phyloP scores from a whole-genome alignment of 768 basidiomycete species.

The Boletus rex-veris region DNA sequence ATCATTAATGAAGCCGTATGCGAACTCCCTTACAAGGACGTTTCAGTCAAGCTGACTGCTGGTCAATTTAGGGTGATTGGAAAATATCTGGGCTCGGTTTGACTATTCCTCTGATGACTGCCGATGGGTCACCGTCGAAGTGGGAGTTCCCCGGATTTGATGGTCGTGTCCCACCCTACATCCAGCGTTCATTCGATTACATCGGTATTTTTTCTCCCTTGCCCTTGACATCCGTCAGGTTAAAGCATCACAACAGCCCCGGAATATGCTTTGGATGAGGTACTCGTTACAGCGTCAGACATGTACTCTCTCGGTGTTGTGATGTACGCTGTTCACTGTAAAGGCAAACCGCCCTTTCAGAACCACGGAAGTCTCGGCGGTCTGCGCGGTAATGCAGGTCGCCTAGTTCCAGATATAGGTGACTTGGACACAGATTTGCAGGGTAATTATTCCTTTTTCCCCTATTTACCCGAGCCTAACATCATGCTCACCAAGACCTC shows the following conservation, averaged over 20 bases:
- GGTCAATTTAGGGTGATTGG: conserved; percentile 86
- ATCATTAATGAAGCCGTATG: conserved; percentile 85
- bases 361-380: conserved; percentile 74
- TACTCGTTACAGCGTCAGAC: conserved; percentile 82
- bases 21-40: conserved; percentile 7
- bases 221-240: neutral
- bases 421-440: conserved; percentile 69
- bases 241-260: conserved; percentile 56
- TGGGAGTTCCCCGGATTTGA: conserved; percentile 95
- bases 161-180: conserved; percentile 68
- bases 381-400: conserved; percentile 67
- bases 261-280: conserved; percentile 91
- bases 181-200: conserved; percentile 93
- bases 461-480: conserved; percentile 7
- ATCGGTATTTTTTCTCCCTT: conserved; percentile 55
- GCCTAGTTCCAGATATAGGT: conserved; percentile 58
- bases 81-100: conserved; percentile 89
- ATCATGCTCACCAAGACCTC: conserved; percentile 49
- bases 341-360: conserved; percentile 81
- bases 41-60: neutral
- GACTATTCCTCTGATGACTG: conserved; percentile 68
- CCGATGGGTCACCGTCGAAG: conserved; percentile 68
- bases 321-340: conserved; percentile 88
- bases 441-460: conserved; percentile 39
- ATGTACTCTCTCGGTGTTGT: conserved; percentile 92